Percentiles rank a stretch among this genome's conserved stretches.
Evolutionary conservation across 2,329 filamentous ascomycete genomes (phyloP).

Genomic region (Ceratocystis harringtonii): DNA sequence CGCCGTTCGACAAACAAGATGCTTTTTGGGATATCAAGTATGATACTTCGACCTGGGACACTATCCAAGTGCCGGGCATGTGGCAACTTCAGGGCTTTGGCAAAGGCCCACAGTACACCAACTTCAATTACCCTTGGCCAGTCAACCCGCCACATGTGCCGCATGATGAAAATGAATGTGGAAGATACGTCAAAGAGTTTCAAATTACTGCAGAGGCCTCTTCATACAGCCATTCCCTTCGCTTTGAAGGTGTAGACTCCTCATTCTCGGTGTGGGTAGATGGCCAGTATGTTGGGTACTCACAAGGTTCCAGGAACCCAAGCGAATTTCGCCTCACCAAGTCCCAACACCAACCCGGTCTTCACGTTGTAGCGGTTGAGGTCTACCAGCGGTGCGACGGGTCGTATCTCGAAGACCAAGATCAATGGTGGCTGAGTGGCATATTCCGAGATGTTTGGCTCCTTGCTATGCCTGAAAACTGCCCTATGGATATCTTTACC

Average conservation of each 20-base stretch:
- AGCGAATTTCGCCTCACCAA: constrained; percentile 56
- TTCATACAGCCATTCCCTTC: constrained; percentile 41
- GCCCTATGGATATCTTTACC: constrained; percentile 42
- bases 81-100: constrained; percentile 59
- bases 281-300: constrained; percentile 51
- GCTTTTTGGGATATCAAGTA: constrained; percentile 28
- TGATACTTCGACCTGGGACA: constrained; percentile 28
- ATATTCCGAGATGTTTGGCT: constrained; percentile 58
- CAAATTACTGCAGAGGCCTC: constrained; percentile 37
- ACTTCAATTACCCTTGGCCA: constrained; percentile 51
- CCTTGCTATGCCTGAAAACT: constrained; percentile 41
- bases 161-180: constrained; percentile 48
- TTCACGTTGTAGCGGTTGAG: constrained; percentile 47
- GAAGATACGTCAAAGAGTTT: constrained; percentile 47
- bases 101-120: constrained; percentile 51
- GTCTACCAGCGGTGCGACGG: constrained; percentile 62
- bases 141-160: constrained; percentile 51
- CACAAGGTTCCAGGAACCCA: constrained; percentile 56
- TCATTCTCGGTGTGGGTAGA: constrained; percentile 61
- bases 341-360: constrained; percentile 29
- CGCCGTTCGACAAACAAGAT: constrained; percentile 32
- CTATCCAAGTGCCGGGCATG: constrained; percentile 49
- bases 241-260: constrained; percentile 62
- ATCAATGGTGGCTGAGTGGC: constrained; percentile 53
- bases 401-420: constrained; percentile 56